phyloP scores from a whole-genome alignment of 371 early-diverging fungal genomes.

The Chytridiales sp. region DNA sequence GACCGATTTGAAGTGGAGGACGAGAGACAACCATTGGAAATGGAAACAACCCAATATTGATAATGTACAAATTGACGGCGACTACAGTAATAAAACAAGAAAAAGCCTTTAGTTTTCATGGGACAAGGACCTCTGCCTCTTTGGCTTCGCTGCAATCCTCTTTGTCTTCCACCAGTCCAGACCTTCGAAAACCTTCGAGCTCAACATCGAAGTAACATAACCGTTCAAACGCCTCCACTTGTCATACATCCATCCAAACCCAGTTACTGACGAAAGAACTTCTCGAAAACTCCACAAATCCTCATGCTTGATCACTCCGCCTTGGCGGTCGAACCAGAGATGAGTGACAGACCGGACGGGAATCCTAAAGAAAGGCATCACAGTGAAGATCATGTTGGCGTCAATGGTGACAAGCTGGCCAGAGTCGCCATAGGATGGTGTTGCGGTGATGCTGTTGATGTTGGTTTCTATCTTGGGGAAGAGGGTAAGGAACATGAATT shows the following conservation, averaged over 20 bases:
- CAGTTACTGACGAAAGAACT: neutral
- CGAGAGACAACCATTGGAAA: too few species aligned
- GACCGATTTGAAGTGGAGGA: too few species aligned
- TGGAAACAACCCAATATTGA: too few species aligned
- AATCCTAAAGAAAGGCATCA: conserved; percentile 6
- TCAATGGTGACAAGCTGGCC: conserved; percentile 17
- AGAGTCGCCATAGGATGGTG: neutral
- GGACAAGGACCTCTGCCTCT: too few species aligned
- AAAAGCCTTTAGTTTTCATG: too few species aligned
- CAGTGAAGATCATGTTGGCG: conserved; percentile 12
- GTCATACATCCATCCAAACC: neutral
- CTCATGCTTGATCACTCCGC: conserved; percentile 12
- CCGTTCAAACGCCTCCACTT: conserved; percentile 1
- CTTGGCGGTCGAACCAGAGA: conserved; percentile 6
- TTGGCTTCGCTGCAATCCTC: too few species aligned
- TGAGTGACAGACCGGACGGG: neutral
- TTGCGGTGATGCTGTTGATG: conserved; percentile 2
- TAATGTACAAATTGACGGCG: too few species aligned
- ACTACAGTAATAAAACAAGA: too few species aligned
- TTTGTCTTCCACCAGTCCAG: too few species aligned
- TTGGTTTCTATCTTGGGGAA: conserved; percentile 3
- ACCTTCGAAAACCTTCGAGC: neutral
- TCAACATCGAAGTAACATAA: neutral
- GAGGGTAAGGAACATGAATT: conserved; percentile 22
- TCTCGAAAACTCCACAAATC: conserved; percentile 13